Evolutionary conservation across 2,329 filamentous ascomycete genomes (phyloP).

Genomic region (Penicillium sp.): DNA sequence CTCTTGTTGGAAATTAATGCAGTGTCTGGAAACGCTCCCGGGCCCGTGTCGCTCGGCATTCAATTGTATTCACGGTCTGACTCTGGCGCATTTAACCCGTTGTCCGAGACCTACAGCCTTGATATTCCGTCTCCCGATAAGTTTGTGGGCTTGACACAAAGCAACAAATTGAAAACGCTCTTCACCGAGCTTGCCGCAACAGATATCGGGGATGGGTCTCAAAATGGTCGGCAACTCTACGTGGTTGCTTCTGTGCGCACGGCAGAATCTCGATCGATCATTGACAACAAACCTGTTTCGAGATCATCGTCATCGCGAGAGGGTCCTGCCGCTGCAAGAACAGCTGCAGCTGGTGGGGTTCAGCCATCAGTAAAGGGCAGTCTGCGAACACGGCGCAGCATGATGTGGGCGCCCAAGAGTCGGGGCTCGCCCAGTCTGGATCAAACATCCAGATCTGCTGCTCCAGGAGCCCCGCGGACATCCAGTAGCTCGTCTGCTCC

Average conservation of each 20-base stretch:
- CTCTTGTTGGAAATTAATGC: constrained; percentile 84
- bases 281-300: constrained; percentile 24
- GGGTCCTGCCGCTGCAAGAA: constrained; percentile 31
- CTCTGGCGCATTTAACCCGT: constrained; percentile 62
- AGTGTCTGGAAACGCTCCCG: constrained; percentile 74
- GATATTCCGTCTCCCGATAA: constrained; percentile 74
- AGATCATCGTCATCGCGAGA: constrained; percentile 39
- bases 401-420: constrained; percentile 46
- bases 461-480: constrained; percentile 33
- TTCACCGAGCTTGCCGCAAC: constrained; percentile 82
- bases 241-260: constrained; percentile 79
- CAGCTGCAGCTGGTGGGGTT: constrained; percentile 24
- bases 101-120: constrained; percentile 83
- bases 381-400: constrained; percentile 45
- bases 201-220: constrained; percentile 67
- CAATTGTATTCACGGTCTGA: constrained; percentile 73
- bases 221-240: constrained; percentile 71
- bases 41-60: constrained; percentile 73
- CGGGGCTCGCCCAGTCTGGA: constrained; percentile 34
- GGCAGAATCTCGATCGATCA: constrained; percentile 48
- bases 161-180: constrained; percentile 74
- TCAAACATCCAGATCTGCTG: constrained; percentile 27
- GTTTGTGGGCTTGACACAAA: constrained; percentile 64
- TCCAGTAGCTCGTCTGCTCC: constrained; percentile 32
- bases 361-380: constrained; percentile 39